Evolutionary conservation across 176 grass and related monocot species (phyloP).

Genomic region (Stipa capillata): DNA sequence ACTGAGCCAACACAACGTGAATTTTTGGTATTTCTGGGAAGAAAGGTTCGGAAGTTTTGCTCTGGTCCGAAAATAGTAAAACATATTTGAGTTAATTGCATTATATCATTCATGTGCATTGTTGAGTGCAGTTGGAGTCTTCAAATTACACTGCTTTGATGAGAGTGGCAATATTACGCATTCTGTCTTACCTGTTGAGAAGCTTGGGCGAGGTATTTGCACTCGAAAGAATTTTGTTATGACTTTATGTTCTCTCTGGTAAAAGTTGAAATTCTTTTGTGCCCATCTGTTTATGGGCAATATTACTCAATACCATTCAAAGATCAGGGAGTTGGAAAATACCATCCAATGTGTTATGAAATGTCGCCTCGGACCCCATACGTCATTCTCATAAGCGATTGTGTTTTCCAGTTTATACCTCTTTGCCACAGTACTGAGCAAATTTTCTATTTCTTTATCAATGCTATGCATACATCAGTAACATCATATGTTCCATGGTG

Average conservation of each 20-base stretch:
- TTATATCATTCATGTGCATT: neutral
- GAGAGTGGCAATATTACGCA: conserved; percentile 66
- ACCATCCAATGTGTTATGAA: neutral
- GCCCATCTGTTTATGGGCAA: neutral
- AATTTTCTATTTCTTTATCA: neutral
- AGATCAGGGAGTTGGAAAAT: neutral
- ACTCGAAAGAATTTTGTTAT: neutral
- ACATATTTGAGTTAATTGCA: neutral
- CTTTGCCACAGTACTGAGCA: neutral
- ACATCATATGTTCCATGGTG: conserved; percentile 14
- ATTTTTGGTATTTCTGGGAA: conserved; percentile 86
- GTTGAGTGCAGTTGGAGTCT: conserved; percentile 76
- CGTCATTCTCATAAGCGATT: neutral
- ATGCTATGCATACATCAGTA: conserved; percentile 18
- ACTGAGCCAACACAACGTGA: conserved; percentile 74
- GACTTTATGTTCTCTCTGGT: conserved; percentile 1
- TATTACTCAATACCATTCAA: neutral
- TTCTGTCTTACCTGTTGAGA: conserved; percentile 88
- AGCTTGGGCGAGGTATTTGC: conserved; percentile 75
- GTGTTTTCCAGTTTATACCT: neutral
- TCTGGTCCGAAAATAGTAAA: conserved; percentile 9
- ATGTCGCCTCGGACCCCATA: neutral
- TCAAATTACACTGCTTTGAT: conserved; percentile 64
- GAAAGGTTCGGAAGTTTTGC: conserved; percentile 56
- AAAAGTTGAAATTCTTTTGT: neutral